Conservation (phyloP, 2,329 filamentous ascomycete species). For the Penicillium sclerotigenum region DNA sequence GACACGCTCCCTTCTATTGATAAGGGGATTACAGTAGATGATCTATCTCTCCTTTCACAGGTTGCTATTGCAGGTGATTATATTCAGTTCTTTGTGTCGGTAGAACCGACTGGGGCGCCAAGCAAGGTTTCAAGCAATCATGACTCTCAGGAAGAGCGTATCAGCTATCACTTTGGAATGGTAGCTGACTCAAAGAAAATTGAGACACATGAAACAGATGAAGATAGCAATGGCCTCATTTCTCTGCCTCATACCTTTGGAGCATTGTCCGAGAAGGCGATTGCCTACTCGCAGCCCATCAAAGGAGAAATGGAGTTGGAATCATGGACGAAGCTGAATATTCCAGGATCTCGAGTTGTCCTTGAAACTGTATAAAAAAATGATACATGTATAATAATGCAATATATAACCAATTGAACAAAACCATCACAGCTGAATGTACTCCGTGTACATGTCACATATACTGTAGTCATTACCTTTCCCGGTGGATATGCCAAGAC, state of each 20-base stretch:
- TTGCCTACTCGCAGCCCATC: slow-evolving; percentile 31
- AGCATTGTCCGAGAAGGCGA: slow-evolving; percentile 40
- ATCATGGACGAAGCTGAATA: slow-evolving; percentile 35
- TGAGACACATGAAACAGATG: background rate
- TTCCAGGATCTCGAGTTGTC: slow-evolving; percentile 33
- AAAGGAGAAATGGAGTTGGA: slow-evolving; percentile 7
- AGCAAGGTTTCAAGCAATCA: background rate
- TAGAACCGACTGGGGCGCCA: slow-evolving; percentile 18
- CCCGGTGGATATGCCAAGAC: slow-evolving; percentile 26
- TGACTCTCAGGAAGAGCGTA: slow-evolving; percentile 2
- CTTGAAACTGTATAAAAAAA: slow-evolving; percentile 10
- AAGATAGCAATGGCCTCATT: slow-evolving; percentile 16
- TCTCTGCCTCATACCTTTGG: slow-evolving; percentile 36
- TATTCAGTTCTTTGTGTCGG: slow-evolving; percentile 42
- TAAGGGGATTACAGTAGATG: slow-evolving; percentile 24
- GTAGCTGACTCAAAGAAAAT: slow-evolving; percentile 27
- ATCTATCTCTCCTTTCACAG: slow-evolving; percentile 41
- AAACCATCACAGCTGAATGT: background rate
- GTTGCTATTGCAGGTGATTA: slow-evolving; percentile 38
- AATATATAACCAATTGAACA: background rate
- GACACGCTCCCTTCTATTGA: slow-evolving; percentile 24
- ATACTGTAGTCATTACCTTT: background rate
- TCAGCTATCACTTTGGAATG: slow-evolving; percentile 35
- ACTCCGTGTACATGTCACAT: slow-evolving; percentile 2
- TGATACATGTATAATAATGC: slow-evolving; percentile 2